Evolutionary conservation across 257 asterid genomes (phyloP), one percentile per base, ranked within the genome.

Genomic region (Nicotiana paniculata): DNA sequence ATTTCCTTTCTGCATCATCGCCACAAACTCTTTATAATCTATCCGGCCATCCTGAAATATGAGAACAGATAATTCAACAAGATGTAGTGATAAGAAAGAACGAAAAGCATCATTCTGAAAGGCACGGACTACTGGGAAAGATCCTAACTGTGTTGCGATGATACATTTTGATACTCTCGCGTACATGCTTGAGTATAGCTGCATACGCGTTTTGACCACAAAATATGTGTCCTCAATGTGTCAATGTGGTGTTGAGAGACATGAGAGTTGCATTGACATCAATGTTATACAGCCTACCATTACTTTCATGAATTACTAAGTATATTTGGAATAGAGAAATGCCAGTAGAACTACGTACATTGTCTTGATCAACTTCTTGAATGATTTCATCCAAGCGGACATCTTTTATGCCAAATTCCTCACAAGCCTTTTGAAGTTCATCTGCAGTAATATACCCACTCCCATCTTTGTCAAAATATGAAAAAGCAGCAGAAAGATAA

Each of bases 391-490:
- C 88, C 80, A 85, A 64, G 80, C 51, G 86, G 13, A 75, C 75
- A 64, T 76, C 82, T n/a, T 83, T 77, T 67, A 85, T 81, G 67
- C 88, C 88, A 35, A 85, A 85, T 13, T 85, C 80, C 59, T 83
- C 77, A 37, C 88, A 85, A 21, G 86, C 88, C 48, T 79, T 83
- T 61, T 83, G 88, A 76, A 85, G 83, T 51, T 85, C 88, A 75
- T 85, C 86, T 80, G 77, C 82, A 28, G 86, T 85, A 30, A 85
- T 85, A 74, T 83, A 85, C 48, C 88, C 88, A 15, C 84, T 85
- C 33, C 84, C 88, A 58, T 85, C 88, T 80, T 85, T 85, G 68
- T 85, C 88, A 33, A 85, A 83, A 67, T 79, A 85, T 48, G 88
- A 83, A 81, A 85, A 85, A 18, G 88, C 88, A 48, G 77, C 72